Base-by-base conservation (phyloP, 352 stramenopile species). In the Thraustochytrium striatum region DNA sequence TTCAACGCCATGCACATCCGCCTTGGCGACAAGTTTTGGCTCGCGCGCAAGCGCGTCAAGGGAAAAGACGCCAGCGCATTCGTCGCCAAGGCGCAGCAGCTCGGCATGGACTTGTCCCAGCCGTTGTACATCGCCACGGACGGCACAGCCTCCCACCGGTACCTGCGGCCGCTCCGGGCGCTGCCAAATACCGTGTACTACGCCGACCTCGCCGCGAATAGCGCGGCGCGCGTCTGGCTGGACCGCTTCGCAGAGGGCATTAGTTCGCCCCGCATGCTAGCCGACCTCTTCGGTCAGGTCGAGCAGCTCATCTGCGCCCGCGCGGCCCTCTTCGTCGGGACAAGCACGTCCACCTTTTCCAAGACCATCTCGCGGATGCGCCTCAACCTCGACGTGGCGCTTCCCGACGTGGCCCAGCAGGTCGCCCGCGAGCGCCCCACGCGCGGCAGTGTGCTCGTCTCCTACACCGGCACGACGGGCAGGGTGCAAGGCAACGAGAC, bases 271-370 rank as follows among this genome's bases (percentile, higher is more conserved):
- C 59, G 2, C 33, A 50, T 70, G 13, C 59, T 11, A 11, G 25
- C 5, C 41, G 69, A 79, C 50, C 44, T 50, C 35, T 79, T 79
- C 50, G 69, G 69, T 16, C 57, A 72, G 47, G 55, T 79, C 7
- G 69, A 79, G 57, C 69, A 79, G 57, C 28, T 79, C 19, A 58
- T 79, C 28, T 62, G 35, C 11, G 25, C 69, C 28, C 50, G 69
- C 13, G 16, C 32, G 16, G 25, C n/a, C 16, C 28, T 21, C 25
- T 79, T 79, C 43, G 36, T 79, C 8, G 69, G 69, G 25, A 79
- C 38, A 1, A 43, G n/a, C 7, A n/a, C 55, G 11, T 79, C 69
- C 2, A 79, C 69, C 9, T 79, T 79, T 38, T 65, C 35, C 7
- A 62, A 50, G 7, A 79, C 69, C 32, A 79, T 79, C 38, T 65